These are phyloP conservation scores for Teunomyces lycoperdinae DNA, from an alignment of 805 yeast species.

Conservation along the genomic window DNA sequence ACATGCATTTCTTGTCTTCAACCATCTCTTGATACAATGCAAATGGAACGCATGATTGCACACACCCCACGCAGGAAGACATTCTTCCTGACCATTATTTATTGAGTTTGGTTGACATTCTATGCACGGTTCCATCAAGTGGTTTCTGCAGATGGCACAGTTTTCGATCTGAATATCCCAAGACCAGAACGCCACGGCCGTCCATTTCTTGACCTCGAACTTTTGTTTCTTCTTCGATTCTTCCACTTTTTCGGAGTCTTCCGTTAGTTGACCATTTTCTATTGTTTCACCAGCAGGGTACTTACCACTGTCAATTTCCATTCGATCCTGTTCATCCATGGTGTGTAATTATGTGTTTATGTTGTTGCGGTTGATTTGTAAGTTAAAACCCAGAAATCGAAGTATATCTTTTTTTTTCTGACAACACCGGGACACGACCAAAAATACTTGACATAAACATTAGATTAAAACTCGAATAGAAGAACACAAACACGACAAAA, in stretches of 20 bases:
- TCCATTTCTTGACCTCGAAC: slow-evolving; percentile 96
- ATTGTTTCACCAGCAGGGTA: background rate
- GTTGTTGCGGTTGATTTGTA: background rate
- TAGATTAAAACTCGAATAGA: background rate
- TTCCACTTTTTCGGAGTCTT: slow-evolving; percentile 15
- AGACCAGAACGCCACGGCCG: slow-evolving; percentile 99
- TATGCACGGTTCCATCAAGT: slow-evolving; percentile 96
- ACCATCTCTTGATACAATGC: slow-evolving; percentile 96
- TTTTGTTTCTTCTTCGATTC: slow-evolving; percentile 35
- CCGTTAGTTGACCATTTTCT: slow-evolving; percentile 14
- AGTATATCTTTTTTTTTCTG: background rate
- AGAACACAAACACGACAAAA: background rate
- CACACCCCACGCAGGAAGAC: slow-evolving; percentile 95
- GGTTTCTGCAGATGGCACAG: slow-evolving; percentile 97
- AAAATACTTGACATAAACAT: background rate
- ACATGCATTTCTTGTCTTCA: slow-evolving; percentile 91
- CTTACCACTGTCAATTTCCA: slow-evolving; percentile 33
- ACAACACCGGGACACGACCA: background rate
- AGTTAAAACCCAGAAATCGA: background rate
- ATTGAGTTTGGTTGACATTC: slow-evolving; percentile 89
- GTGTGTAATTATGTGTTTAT: slow-evolving; percentile 1
- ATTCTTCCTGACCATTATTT: slow-evolving; percentile 60
- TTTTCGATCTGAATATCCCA: slow-evolving; percentile 96
- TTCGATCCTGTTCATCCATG: slow-evolving; percentile 19
- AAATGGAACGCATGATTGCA: slow-evolving; percentile 98